Conservation (phyloP, 257 asterid genomes). For the Thymus quinquecostatus region DNA sequence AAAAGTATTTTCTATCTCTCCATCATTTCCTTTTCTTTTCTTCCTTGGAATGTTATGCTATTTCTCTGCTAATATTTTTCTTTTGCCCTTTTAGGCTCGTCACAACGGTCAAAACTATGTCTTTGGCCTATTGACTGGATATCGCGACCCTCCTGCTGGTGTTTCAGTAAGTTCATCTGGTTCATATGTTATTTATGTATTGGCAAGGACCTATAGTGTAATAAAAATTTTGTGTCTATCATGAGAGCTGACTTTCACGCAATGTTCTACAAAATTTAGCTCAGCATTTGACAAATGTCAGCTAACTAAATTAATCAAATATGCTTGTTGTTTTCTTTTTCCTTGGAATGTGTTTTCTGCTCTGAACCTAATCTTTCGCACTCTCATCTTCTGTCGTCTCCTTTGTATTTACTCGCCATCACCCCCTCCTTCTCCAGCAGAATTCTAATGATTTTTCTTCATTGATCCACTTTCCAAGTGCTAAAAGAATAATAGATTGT, state of each 20-base stretch:
- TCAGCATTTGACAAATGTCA: background rate
- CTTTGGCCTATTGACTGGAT: constrained; percentile 62
- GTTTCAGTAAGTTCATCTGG: constrained; percentile 50
- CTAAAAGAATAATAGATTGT: background rate
- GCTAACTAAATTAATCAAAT: background rate
- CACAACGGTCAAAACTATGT: constrained; percentile 68
- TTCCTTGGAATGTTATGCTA: background rate
- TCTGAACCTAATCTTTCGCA: background rate
- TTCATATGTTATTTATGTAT: background rate
- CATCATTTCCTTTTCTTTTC: background rate
- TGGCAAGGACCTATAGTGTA: background rate
- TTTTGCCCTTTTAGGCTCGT: constrained; percentile 51
- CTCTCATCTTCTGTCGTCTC: background rate
- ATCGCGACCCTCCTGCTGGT: constrained; percentile 74
- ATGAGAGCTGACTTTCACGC: background rate
- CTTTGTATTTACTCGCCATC: background rate
- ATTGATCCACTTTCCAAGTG: background rate
- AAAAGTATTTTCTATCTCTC: constrained; percentile 47
- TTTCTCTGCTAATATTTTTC: constrained; percentile 13
- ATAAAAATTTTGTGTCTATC: background rate
- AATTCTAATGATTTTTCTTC: background rate
- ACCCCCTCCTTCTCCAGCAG: background rate
- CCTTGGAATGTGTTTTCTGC: background rate
- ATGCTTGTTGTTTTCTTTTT: background rate
- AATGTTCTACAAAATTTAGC: background rate